A percentile compares a stretch with the other conserved stretches of the same genome.
Evolutionary conservation across 768 basidiomycete species (phyloP).

Genomic region (Amanita polypyramis): DNA sequence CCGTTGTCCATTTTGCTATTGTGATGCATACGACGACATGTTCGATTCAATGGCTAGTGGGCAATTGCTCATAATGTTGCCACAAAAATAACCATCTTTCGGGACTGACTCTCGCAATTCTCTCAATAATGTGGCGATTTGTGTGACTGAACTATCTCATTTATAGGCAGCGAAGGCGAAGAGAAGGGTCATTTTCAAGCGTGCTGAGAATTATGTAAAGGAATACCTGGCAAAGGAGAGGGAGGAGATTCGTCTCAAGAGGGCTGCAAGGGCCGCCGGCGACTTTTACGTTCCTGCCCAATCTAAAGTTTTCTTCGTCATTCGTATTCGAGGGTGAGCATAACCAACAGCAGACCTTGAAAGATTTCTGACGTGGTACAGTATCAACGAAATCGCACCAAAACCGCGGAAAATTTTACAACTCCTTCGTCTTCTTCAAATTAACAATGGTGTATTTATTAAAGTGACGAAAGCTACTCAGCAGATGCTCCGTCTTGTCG

Average conservation of each 20-base stretch:
- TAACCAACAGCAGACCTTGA: background rate
- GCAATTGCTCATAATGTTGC: slow-evolving; percentile 49
- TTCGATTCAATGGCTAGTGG: slow-evolving; percentile 72
- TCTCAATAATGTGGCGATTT: slow-evolving; percentile 6
- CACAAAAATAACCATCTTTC: slow-evolving; percentile 93
- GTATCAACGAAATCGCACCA: slow-evolving; percentile 99
- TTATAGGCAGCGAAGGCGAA: slow-evolving; percentile 77
- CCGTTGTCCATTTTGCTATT: slow-evolving; percentile 13
- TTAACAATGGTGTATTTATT: slow-evolving; percentile 99
- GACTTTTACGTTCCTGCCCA: slow-evolving; percentile 98
- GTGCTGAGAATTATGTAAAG: slow-evolving; percentile 96
- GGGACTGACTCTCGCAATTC: slow-evolving; percentile 51
- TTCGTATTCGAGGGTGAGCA: slow-evolving; percentile 91
- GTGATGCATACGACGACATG: slow-evolving; percentile 84
- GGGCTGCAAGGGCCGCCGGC: slow-evolving; percentile 81
- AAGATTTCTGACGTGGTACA: slow-evolving; percentile 20
- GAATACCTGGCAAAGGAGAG: slow-evolving; percentile 88
- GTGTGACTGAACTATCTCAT: slow-evolving; percentile 9
- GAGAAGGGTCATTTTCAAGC: slow-evolving; percentile 98
- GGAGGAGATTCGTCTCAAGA: slow-evolving; percentile 94
- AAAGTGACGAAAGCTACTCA: slow-evolving; percentile 94
- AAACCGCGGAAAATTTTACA: slow-evolving; percentile 99
- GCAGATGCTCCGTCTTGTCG: slow-evolving; percentile 96
- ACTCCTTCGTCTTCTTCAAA: slow-evolving; percentile 95
- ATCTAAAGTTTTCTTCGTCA: slow-evolving; percentile 94